phyloP scores from a whole-genome alignment of 805 yeast species.

The Alloascoidea hylecoeti region DNA sequence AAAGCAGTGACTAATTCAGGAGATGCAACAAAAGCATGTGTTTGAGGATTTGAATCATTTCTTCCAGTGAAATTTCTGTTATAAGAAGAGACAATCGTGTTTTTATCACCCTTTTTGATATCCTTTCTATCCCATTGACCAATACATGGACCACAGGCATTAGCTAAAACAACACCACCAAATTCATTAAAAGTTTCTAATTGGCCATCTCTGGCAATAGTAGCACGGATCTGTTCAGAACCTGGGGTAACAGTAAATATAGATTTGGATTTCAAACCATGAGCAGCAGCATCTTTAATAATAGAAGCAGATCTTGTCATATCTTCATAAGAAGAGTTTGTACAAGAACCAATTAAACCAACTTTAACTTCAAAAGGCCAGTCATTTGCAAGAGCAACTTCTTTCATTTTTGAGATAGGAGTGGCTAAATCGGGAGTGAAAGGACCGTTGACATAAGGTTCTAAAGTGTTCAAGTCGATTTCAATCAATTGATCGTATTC shows the following conservation, averaged over 20 bases:
- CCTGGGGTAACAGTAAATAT: slow-evolving; percentile 95
- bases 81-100: slow-evolving; percentile 94
- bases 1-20: slow-evolving; percentile 94
- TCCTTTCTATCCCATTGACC: slow-evolving; percentile 98
- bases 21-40: slow-evolving; percentile 94
- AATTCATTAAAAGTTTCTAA: slow-evolving; percentile 77
- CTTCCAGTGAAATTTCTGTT: slow-evolving; percentile 97
- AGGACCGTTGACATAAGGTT: slow-evolving; percentile 96
- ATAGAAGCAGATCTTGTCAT: slow-evolving; percentile 94
- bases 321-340: slow-evolving; percentile 97
- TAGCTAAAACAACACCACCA: slow-evolving; percentile 91
- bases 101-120: slow-evolving; percentile 85
- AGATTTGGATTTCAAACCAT: slow-evolving; percentile 85
- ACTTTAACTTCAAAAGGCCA: slow-evolving; percentile 94
- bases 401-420: slow-evolving; percentile 78
- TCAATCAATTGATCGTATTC: slow-evolving; percentile 90
- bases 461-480: slow-evolving; percentile 77
- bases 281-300: slow-evolving; percentile 78
- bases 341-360: slow-evolving; percentile 96
- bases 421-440: slow-evolving; percentile 97
- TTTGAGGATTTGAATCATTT: slow-evolving; percentile 96
- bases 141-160: slow-evolving; percentile 98
- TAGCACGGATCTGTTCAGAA: slow-evolving; percentile 96
- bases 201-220: slow-evolving; percentile 93
- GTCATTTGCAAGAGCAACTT: slow-evolving; percentile 67